Conservation (phyloP, 306 rosid species). For the Castanea crenata region DNA sequence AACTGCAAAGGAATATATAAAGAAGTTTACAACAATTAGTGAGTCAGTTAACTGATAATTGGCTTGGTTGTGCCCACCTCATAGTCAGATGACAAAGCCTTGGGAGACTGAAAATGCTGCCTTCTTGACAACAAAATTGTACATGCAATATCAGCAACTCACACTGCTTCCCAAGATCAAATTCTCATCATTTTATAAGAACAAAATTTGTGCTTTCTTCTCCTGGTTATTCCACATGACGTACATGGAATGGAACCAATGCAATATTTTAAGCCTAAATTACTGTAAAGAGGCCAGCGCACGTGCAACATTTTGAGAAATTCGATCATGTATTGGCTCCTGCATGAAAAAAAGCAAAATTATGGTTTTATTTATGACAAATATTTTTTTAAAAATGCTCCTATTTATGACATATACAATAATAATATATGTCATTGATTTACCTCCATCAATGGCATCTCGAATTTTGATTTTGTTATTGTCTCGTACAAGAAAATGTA, state of each 20-base stretch:
- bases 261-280: constrained; percentile 4
- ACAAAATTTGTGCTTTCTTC: not conserved
- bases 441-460: constrained; percentile 59
- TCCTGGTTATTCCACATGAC: not conserved
- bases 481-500: constrained; percentile 91
- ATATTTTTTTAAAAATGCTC: not conserved
- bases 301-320: constrained; percentile 69
- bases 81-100: not conserved
- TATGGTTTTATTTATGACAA: not conserved
- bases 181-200: not conserved
- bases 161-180: not conserved
- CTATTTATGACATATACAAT: not conserved
- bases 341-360: constrained; percentile 30
- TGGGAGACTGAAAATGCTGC: not conserved
- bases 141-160: not conserved
- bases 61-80: not conserved
- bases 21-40: not conserved
- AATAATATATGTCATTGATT: not conserved
- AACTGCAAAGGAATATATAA: not conserved
- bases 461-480: constrained; percentile 75
- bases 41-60: not conserved
- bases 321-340: constrained; percentile 83
- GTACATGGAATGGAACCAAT: not conserved
- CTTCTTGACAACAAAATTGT: no score
- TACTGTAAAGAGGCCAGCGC: constrained; percentile 58